Evolutionary conservation across 305 asterid species (phyloP), one percentile per base, ranked within the genome.

Genomic region (Fraxinus floribunda): DNA sequence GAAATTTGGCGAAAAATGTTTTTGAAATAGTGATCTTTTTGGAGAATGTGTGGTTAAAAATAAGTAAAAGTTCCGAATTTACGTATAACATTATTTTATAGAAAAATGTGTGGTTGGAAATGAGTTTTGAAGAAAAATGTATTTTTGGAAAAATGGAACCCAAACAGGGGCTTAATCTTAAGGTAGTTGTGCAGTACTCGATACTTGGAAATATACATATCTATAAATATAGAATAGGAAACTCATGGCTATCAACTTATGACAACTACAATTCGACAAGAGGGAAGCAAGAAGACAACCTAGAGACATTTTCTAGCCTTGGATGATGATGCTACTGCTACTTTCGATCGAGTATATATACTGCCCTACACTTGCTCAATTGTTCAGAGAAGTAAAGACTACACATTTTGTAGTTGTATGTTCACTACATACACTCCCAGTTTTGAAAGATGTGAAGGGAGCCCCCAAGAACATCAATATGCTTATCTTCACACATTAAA

Each of bases 231-330:
- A 66, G 68, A 79, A 64, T 55, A 70, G 75, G 73, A 44, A 44
- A 44, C 15, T 71, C 34, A 55, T 66, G 55, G 49, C 55, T 73
- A 16, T 70, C 66, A 20, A 78, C 81, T 16, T 81, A 20, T 16
- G 36, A 70, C 34, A 80, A 70, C 36, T 68, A 52, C 55, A 52
- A 52, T 10, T 66, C 49, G 1, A 75, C 64, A 15, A 34, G 30
- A 72, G 41, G 39, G 64, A 81, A 78, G 77, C 76, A 83, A 18
- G 57, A 74, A 72, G 32, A 83, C 38, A 82, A 75, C 64, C 81
- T n/a, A 38, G 15, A 29, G 77, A 49, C 78, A 29, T 38, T 77
- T 78, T 39, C 80, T 16, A 75, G 32, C 32, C 32, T 57, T 78
- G 26, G 4, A 76, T 22, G 68, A 76, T 35, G 34, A 74, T 64